Conservation (phyloP, 352 stramenopile species). For the Phytophthora tentaculata region DNA sequence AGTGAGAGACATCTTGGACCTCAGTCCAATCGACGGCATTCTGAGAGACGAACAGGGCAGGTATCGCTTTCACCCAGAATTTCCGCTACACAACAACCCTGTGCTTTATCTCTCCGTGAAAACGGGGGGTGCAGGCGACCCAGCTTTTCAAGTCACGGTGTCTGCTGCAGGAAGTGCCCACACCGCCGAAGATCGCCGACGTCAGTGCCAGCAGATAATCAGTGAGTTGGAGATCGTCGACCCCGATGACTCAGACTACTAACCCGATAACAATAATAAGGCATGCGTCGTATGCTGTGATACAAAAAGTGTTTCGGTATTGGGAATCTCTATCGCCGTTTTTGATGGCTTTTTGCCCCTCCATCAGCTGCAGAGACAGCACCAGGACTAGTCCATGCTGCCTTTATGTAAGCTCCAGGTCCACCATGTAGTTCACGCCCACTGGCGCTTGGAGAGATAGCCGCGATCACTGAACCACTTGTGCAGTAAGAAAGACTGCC, state of each 20-base stretch:
- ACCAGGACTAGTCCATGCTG: conserved; percentile 4
- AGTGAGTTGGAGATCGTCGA: conserved; percentile 41
- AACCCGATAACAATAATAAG: not conserved
- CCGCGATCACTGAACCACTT: conserved; percentile 88
- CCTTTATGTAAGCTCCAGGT: conserved; percentile 6
- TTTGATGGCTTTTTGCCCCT: conserved; percentile 17
- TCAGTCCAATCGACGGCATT: conserved; percentile 68
- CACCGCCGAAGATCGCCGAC: conserved; percentile 18
- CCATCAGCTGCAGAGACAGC: conserved; percentile 11
- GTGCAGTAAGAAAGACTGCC: conserved; percentile 80
- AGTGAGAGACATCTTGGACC: conserved; percentile 53
- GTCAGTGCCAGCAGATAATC: conserved; percentile 41
- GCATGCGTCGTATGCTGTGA: not conserved
- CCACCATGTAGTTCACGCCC: too few relatives aligned
- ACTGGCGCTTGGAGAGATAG: conserved; percentile 73
- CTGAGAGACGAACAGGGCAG: conserved; percentile 48
- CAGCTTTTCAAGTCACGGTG: conserved; percentile 32
- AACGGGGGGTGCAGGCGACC: not conserved
- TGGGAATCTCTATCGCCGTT: conserved; percentile 29
- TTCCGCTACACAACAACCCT: not conserved
- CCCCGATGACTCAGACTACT: conserved; percentile 20
- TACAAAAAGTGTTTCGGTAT: conserved; percentile 29
- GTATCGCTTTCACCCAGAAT: conserved; percentile 45
- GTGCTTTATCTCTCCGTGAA: conserved; percentile 46
- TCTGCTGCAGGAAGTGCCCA: conserved; percentile 21